Evolutionary conservation across 805 yeast species (phyloP), one percentile per base, ranked within the genome.

Genomic region (Barnettozyma populi): DNA sequence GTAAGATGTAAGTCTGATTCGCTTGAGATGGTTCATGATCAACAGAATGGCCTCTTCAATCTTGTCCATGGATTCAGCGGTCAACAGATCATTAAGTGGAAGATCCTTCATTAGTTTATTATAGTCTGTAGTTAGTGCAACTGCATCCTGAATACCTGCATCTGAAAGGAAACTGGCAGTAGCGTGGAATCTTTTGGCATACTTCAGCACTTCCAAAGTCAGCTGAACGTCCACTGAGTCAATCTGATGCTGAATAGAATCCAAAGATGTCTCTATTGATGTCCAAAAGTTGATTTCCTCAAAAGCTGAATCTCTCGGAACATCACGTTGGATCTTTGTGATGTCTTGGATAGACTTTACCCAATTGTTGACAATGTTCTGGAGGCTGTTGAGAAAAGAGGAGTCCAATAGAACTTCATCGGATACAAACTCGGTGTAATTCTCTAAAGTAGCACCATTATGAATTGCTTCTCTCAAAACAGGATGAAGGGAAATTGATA

Each of bases 281-380:
- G 70, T 66, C 97, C 97, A 90, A 54, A 86, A 90, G 41, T 74
- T 78, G 3, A 85, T 71, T 57, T 90, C 97, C 36, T 84, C 89
- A 2, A 65, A 54, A 1, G 79, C 73, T 0, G 79, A 66, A 2
- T 86, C 89, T 24, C 75, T 80, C 0, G 65, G 50, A 0, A 85
- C 78, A 24, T 76, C 76, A 39, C 80, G 76, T 11, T 74, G 63
- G 21, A 82, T 57, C 21, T 69, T 68, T 0, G 89, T 78, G 6
- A 88, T 68, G 1, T 71, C 63, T 51, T 81, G 83, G 13, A 83
- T 76, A 31, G 77, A 75, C 51, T 72, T 77, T 16, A 83, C 78
- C 97, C 97, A 90, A 3, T 69, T 68, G 56, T 86, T 86, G 9
- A 82, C 95, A 2, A 73, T 71, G 3, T 72, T 63, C 46, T 94